Evolutionary conservation across 495 filamentous ascomycete species (phyloP).

Genomic region (Hypoxylon fragiforme): DNA sequence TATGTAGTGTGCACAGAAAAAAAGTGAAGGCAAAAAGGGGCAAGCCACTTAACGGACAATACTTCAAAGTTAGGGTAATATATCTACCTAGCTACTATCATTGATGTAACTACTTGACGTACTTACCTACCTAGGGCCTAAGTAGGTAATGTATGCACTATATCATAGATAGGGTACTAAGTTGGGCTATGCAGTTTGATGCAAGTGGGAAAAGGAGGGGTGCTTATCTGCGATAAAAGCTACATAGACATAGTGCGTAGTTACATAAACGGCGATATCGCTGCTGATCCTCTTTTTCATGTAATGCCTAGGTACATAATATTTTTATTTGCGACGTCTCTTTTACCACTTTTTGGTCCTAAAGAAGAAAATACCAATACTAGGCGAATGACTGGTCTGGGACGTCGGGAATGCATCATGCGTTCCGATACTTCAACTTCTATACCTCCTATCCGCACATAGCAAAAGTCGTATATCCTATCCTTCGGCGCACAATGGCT

Average conservation of each 20-base stretch:
- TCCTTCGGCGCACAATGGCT: constrained; percentile 33
- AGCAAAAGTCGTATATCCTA: constrained; percentile 7
- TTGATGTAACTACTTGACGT: no score
- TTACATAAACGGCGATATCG: neutral
- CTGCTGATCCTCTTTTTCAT: neutral
- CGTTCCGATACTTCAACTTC: constrained; percentile 26
- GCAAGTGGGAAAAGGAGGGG: neutral
- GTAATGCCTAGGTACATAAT: no score
- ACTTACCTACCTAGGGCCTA: no score
- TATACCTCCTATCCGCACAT: constrained; percentile 5
- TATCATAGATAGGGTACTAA: no score
- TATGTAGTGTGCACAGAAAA: no score
- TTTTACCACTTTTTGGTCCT: constrained; percentile 11
- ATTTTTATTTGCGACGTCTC: no score
- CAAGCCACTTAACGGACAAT: no score
- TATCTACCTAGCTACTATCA: neutral
- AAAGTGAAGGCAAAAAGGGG: no score
- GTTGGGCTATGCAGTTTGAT: no score
- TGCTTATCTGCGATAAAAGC: neutral
- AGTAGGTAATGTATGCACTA: no score
- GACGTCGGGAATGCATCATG: constrained; percentile 38
- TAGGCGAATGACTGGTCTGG: constrained; percentile 2
- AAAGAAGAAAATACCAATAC: neutral
- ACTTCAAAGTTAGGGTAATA: neutral
- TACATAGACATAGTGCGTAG: no score